These are phyloP conservation scores for Pythium volutum DNA, from an alignment of 352 stramenopile genomes.

Conservation along the genomic window DNA sequence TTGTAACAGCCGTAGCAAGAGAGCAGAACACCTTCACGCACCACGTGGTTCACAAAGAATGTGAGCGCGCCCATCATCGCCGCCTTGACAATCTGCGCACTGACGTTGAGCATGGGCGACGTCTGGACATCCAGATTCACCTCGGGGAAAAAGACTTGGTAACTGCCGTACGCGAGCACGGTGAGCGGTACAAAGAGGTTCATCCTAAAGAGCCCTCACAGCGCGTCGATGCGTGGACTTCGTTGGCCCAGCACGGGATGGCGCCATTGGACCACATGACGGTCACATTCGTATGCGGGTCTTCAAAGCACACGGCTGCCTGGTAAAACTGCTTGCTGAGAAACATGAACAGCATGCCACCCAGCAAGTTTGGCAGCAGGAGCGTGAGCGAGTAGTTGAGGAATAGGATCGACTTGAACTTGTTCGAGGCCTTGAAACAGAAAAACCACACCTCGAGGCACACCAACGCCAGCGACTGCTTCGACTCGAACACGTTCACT, in stretches of 20 bases:
- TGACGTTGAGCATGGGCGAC: constrained; percentile 35
- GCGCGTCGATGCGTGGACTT: constrained; percentile 22
- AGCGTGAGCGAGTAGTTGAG: constrained; percentile 41
- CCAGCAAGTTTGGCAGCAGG: constrained; percentile 30
- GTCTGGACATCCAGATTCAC: constrained; percentile 41
- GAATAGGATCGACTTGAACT: constrained; percentile 36
- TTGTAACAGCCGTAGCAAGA: no score
- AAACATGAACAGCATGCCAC: constrained; percentile 38
- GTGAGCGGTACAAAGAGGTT: constrained; percentile 35
- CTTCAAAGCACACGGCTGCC: constrained; percentile 23
- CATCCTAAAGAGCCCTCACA: constrained; percentile 38
- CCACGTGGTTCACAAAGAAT: constrained; percentile 35
- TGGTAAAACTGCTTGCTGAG: constrained; percentile 38
- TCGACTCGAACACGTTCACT: constrained; percentile 26
- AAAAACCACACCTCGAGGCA: constrained; percentile 34
- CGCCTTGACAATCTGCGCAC: constrained; percentile 36
- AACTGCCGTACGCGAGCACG: constrained; percentile 36
- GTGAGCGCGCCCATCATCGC: constrained; percentile 36
- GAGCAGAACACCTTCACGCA: constrained; percentile 12
- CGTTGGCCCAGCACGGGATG: constrained; percentile 28
- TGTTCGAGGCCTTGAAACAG: constrained; percentile 41
- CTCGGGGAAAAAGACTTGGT: constrained; percentile 39
- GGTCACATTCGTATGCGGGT: constrained; percentile 5
- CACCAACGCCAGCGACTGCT: constrained; percentile 25
- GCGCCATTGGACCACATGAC: constrained; percentile 33